Evolutionary conservation across 352 stramenopile genomes (phyloP).

Genomic region (Pythium inflatum): DNA sequence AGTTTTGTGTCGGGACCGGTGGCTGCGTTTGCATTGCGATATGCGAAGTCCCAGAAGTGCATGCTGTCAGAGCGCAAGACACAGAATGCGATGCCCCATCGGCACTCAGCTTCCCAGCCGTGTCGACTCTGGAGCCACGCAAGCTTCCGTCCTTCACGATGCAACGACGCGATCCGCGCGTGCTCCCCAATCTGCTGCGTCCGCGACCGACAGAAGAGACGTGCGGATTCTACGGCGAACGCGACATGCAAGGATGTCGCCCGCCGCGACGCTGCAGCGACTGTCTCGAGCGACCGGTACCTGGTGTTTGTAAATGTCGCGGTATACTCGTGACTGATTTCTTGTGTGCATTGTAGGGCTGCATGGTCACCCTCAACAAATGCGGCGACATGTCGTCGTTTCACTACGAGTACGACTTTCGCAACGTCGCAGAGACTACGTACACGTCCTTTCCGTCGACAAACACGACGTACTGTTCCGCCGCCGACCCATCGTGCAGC

Average conservation of each 20-base stretch:
- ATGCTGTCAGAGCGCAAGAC: no score
- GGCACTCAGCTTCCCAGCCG: no score
- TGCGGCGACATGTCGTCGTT: background rate
- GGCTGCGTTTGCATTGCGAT: no score
- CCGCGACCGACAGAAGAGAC: background rate
- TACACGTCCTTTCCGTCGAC: constrained; percentile 11
- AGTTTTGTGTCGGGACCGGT: no score
- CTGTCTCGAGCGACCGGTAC: constrained; percentile 10
- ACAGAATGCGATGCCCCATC: no score
- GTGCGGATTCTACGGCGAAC: constrained; percentile 1
- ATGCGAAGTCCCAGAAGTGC: no score
- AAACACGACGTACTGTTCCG: constrained; percentile 23
- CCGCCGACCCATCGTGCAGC: background rate
- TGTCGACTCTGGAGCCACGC: no score
- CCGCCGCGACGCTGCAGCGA: constrained; percentile 6
- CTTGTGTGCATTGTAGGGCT: no score
- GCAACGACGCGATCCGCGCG: constrained; percentile 3
- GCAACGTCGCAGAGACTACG: background rate
- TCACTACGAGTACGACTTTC: background rate
- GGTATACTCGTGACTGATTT: no score
- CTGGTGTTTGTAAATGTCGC: background rate
- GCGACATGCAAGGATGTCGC: constrained; percentile 18
- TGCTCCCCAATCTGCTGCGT: background rate
- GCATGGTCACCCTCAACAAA: background rate
- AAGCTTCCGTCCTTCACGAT: no score